Conservation (phyloP, 495 filamentous ascomycete genomes). For the Aeminium ludgeri region DNA sequence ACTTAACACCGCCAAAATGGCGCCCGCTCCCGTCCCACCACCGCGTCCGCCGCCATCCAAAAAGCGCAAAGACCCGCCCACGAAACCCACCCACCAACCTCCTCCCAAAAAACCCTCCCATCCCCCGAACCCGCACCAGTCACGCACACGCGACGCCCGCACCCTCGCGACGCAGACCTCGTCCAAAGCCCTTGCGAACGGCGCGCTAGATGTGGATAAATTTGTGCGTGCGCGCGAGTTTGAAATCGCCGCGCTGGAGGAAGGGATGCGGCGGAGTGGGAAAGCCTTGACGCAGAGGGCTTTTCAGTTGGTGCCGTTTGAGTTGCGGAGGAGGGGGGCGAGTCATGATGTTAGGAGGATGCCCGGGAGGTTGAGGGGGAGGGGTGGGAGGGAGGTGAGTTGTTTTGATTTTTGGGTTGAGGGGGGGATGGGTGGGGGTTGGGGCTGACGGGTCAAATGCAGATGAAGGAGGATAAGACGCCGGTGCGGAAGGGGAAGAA, state of each 20-base stretch:
- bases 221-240: conserved; percentile 71
- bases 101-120: neutral
- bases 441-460: conserved; percentile 3
- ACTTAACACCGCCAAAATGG: no score
- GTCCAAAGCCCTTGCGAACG: conserved; percentile 55
- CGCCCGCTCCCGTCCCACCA: no score
- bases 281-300: conserved; percentile 50
- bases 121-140: conserved; percentile 1
- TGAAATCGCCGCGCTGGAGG: conserved; percentile 71
- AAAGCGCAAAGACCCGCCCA: conserved; percentile 2
- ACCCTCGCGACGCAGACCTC: conserved; percentile 54
- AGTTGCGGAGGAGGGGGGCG: conserved; percentile 69
- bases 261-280: conserved; percentile 58
- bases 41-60: neutral
- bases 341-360: conserved; percentile 90
- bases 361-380: conserved; percentile 54
- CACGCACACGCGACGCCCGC: conserved; percentile 38
- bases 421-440: neutral
- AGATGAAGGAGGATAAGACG: conserved; percentile 80
- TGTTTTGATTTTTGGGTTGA: neutral
- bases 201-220: conserved; percentile 61
- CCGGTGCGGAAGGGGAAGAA: conserved; percentile 60
- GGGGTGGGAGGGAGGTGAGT: conserved; percentile 54
- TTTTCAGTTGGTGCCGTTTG: conserved; percentile 76
- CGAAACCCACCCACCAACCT: neutral